A percentile compares a stretch with the other conserved stretches of the same genome.
These are phyloP conservation scores for Selenicereus undatus DNA, from an alignment of 148 eudicot species.

Conservation along the genomic window DNA sequence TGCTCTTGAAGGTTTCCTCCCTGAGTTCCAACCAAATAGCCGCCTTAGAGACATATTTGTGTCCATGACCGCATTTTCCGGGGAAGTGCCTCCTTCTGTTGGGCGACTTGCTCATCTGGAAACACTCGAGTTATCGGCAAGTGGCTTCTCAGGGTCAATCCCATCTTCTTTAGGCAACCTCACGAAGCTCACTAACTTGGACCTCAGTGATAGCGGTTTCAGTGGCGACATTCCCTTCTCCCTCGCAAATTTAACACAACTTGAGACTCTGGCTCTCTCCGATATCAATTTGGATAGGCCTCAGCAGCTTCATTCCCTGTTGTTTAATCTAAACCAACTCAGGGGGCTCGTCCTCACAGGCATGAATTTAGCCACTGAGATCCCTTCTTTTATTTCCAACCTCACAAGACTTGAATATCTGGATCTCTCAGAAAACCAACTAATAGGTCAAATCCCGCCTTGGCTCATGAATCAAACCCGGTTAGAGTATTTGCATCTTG, in stretches of 20 bases:
- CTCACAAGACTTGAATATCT: background rate
- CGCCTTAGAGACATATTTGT: background rate
- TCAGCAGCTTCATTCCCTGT: background rate
- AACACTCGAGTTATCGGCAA: too few species aligned
- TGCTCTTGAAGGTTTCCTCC: background rate
- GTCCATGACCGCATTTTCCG: background rate
- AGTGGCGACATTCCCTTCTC: background rate
- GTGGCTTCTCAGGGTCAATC: background rate
- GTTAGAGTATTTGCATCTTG: background rate
- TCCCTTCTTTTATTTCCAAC: background rate
- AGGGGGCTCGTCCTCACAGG: background rate
- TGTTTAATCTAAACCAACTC: background rate
- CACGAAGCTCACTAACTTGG: background rate
- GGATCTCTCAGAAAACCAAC: background rate
- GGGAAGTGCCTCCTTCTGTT: background rate
- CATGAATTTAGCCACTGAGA: background rate
- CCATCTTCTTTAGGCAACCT: background rate
- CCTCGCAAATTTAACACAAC: background rate
- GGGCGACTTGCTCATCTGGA: background rate
- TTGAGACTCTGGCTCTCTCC: background rate
- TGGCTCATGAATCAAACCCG: background rate
- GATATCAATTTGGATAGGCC: background rate
- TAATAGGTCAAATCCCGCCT: background rate
- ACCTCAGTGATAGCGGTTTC: background rate
- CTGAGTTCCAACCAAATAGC: background rate